Percentiles rank a stretch among this genome's conserved stretches.
Evolutionary conservation across 2,329 filamentous ascomycete genomes (phyloP).

Genomic region (Akanthomyces uredinophilus): DNA sequence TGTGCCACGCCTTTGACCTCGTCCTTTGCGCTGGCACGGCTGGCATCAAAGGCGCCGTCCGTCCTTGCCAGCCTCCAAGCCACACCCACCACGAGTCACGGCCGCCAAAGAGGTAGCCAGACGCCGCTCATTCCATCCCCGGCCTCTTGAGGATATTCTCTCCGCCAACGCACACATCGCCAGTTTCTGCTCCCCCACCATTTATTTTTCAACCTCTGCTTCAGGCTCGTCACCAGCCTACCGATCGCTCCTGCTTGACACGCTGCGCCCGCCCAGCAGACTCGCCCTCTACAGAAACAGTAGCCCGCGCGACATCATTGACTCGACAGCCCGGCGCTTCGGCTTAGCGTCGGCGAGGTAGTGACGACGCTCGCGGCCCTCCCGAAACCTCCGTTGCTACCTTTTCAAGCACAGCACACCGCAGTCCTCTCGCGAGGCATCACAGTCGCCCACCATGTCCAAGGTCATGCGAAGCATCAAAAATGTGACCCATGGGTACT

Average conservation of each 20-base stretch:
- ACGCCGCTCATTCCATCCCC: not conserved
- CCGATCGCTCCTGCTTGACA: not conserved
- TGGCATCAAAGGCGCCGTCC: not conserved
- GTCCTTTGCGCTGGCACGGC: not conserved
- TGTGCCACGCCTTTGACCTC: not conserved
- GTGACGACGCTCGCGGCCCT: slow-evolving; percentile 12
- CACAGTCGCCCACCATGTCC: slow-evolving; percentile 61
- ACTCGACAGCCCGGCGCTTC: slow-evolving; percentile 8
- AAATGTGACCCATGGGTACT: slow-evolving; percentile 99
- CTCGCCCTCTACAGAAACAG: not conserved
- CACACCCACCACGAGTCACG: slow-evolving; percentile 13
- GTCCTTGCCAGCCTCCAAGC: not conserved
- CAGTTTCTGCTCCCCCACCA: not conserved
- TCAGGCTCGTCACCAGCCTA: not conserved
- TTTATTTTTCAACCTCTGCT: not conserved
- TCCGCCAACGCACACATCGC: not conserved
- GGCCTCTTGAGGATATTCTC: not conserved
- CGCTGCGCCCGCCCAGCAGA: not conserved
- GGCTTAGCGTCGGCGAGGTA: slow-evolving; percentile 14
- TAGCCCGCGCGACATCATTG: slow-evolving; percentile 10
- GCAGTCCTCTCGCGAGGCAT: slow-evolving; percentile 9
- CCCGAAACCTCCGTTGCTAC: slow-evolving; percentile 1
- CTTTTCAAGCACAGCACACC: not conserved
- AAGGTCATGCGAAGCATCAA: slow-evolving; percentile 97
- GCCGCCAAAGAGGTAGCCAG: not conserved